These are phyloP conservation scores for Eucalyptus coolabah DNA, from an alignment of 345 rosid species.

Conservation along the genomic window DNA sequence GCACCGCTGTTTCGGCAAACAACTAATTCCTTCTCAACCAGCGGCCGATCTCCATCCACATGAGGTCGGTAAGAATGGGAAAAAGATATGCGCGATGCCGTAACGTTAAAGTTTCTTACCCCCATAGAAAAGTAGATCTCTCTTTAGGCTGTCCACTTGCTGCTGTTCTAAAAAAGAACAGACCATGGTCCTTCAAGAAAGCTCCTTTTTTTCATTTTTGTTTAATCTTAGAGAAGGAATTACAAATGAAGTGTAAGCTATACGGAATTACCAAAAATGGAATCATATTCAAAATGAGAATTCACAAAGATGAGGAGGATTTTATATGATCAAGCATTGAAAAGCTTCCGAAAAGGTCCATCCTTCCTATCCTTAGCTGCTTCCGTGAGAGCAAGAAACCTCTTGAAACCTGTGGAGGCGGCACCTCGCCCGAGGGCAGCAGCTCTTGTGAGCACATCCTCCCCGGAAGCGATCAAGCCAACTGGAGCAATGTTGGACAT, in stretches of 20 bases:
- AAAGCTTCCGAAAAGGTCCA: conserved; percentile 93
- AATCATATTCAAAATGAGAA: not conserved
- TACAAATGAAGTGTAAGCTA: not conserved
- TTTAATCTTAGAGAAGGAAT: not conserved
- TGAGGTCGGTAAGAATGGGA: not conserved
- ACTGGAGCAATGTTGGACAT: conserved; percentile 26
- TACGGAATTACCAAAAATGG: not conserved
- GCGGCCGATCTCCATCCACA: not conserved
- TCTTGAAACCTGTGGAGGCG: conserved; percentile 93
- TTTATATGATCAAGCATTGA: conserved; percentile 35
- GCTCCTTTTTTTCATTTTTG: not conserved
- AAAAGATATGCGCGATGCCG: not conserved
- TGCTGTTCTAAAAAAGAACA: not conserved
- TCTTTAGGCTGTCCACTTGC: not conserved
- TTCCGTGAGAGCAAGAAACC: conserved; percentile 98
- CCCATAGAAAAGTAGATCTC: not conserved
- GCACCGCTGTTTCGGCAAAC: not conserved
- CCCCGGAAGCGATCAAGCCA: conserved; percentile 75
- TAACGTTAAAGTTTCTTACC: not conserved
- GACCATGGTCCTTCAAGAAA: not conserved
- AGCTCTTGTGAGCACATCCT: conserved; percentile 90
- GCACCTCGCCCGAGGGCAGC: conserved; percentile 99
- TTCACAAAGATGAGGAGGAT: not conserved
- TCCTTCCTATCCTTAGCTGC: conserved; percentile 97
- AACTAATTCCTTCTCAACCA: not conserved